Evolutionary conservation across 2,329 filamentous ascomycete species (phyloP), one percentile per base, ranked within the genome.

Genomic region (Rhynchosporium graminicola): DNA sequence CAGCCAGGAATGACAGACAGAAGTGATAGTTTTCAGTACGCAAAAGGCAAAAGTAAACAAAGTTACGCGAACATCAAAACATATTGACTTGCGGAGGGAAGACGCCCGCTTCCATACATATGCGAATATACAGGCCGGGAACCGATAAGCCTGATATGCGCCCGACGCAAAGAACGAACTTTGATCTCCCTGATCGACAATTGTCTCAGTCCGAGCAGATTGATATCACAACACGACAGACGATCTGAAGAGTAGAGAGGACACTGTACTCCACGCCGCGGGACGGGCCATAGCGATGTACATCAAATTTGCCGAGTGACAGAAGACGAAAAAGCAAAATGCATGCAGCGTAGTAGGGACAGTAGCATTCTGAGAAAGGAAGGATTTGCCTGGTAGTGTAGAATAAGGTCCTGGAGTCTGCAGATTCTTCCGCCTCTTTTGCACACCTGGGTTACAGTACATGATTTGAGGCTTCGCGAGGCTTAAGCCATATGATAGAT

Each of bases 221-320:
- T 9, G 29, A 52, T 33, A 52, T 45, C 43, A 45, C n/a, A 46
- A 38, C 6, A 52, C 36, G 15, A 26, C 36, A 52, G n/a, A n/a
- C 15, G 33, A 52, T 52, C 33, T 52, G 33, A 28, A 52, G 50
- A n/a, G 20, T n/a, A 46, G n/a, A 20, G 43, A 20, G n/a, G 8
- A 7, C 42, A 6, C n/a, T n/a, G 13, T 6, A 45, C n/a, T n/a
- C 42, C n/a, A 8, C 20, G 33, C 10, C 33, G 26, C 51, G 51
- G 51, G 36, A 54, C 51, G 51, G 36, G 51, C 51, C 51, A 54
- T 33, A 42, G 36, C 36, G 51, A 54, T 7, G n/a, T 4, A 6
- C 9, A 10, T 36, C 1, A 26, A 54, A 42, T 38, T 0, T 42
- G 51, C 51, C 51, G 51, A 28, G 9, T 26, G 7, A 29, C 40